Base-by-base conservation (phyloP, 2,329 filamentous ascomycete genomes). In the Gyromitra esculenta region DNA sequence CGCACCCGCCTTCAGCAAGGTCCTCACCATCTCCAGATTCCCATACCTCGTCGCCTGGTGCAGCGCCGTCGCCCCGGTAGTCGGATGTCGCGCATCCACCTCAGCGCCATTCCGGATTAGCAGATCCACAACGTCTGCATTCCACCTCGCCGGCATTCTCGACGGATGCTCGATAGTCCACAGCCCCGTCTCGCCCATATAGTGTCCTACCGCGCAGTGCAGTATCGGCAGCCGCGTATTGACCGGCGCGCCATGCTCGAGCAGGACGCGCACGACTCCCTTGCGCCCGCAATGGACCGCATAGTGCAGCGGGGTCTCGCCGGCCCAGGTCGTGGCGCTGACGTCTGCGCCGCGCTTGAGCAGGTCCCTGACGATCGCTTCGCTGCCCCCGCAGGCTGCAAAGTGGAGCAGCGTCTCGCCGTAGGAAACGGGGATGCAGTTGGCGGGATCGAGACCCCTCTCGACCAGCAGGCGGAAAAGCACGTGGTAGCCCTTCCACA, bases 11-110 rank as follows among this genome's bases (percentile, higher is more conserved):
- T 35, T 43, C 31, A 74, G 25, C 21, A 74, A 9, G 4, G 63
- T 74, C 13, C 21, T 21, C 15, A 74, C 11, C 63, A 74, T 74
- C 8, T 37, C 35, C 2, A 74, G 35, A 43, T 74, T 68, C 37
- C 63, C 35, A 25, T 25, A 41, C 5, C 56, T 18, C 6, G 60
- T 45, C 5, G 71, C 71, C 5, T 68, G 18, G 15, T 74, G 71
- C 21, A 74, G 56, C 15, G 54, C 63, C 15, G 71, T 74, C 21
- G 31, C 54, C 5, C 70, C 70, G 1, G 21, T n/a, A 4, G 6
- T 21, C 1, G 18, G 6, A 39, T 68, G 48, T 9, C 41, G 71
- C n/a, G 21, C 35, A 48, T 74, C 31, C 7, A 45, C 45, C 11
- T 5, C 5, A 9, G 71, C 63, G 1, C 45, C 45, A 1, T 41